Percentiles rank a stretch among this genome's conserved stretches.
Evolutionary conservation across 305 asterid species (phyloP).

Genomic region (Caryopteris hybrid): DNA sequence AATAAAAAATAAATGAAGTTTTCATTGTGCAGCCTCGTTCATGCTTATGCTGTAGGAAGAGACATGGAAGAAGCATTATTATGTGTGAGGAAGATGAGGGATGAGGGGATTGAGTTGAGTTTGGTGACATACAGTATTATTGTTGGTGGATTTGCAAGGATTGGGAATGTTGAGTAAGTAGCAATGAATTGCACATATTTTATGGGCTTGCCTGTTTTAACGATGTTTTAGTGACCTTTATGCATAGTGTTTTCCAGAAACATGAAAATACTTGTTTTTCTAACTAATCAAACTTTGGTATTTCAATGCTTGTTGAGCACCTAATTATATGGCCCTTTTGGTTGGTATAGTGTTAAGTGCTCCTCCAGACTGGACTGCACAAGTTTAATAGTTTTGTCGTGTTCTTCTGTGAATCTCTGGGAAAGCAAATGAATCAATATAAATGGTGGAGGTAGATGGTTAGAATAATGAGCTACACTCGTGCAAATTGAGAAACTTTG

Average conservation of each 20-base stretch:
- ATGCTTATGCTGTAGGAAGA: slow-evolving; percentile 91
- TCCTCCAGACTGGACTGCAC: not conserved
- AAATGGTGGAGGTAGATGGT: slow-evolving; percentile 4
- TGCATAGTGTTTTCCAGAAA: slow-evolving; percentile 5
- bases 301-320: not conserved
- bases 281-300: not conserved
- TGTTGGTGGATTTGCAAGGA: slow-evolving; percentile 87
- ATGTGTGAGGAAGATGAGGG: slow-evolving; percentile 86
- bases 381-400: not conserved
- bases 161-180: slow-evolving; percentile 74
- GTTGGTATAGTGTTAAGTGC: not conserved
- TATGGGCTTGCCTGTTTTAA: not conserved
- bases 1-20: slow-evolving; percentile 4
- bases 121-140: slow-evolving; percentile 90
- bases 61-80: slow-evolving; percentile 98
- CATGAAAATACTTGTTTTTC: too few species aligned
- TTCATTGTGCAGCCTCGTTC: slow-evolving; percentile 73
- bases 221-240: not conserved
- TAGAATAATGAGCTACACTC: not conserved
- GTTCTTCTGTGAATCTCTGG: not conserved
- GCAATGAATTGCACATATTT: not conserved
- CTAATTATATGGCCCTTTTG: not conserved
- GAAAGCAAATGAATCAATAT: not conserved
- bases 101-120: slow-evolving; percentile 83
- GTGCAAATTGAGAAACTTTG: not conserved